Evolutionary conservation across 257 asterid genomes (phyloP), one percentile per base, ranked within the genome.

Genomic region (Nyctanthes arbortristis): DNA sequence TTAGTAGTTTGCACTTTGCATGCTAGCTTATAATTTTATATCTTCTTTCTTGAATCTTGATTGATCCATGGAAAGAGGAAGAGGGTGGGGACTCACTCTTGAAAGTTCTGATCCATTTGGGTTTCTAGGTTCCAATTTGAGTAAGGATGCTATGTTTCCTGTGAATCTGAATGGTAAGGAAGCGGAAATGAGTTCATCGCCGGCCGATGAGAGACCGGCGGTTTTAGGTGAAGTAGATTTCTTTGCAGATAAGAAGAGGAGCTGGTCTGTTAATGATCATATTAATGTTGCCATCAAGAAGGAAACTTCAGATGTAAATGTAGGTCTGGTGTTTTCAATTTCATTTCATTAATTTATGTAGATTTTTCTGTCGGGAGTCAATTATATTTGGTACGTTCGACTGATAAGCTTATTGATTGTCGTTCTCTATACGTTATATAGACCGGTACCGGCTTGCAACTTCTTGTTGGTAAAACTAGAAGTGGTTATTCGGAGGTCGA

Each of bases 361-460:
- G 13, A 31, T 70, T 27, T 30, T 12, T 13, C 12, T 22, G 2
- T 40, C 25, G 8, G n/a, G n/a, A n/a, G n/a, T n/a, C n/a, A n/a
- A n/a, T n/a, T n/a, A n/a, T n/a, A n/a, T n/a, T n/a, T n/a, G n/a
- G n/a, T n/a, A n/a, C n/a, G n/a, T n/a, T n/a, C n/a, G n/a, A n/a
- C n/a, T n/a, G n/a, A n/a, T n/a, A n/a, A n/a, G n/a, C n/a, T n/a
- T n/a, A n/a, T n/a, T n/a, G n/a, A n/a, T n/a, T n/a, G n/a, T n/a
- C n/a, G n/a, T n/a, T n/a, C n/a, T n/a, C n/a, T n/a, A n/a, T n/a
- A n/a, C n/a, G n/a, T n/a, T n/a, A 13, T 80, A 29, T 73, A 94
- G 99, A 94, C 89, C 59, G 96, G 96, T 35, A 94, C 89, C 59
- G 96, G 96, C 32, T 79, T 94, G 84, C 96, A 94, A 66, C 95